A percentile compares a stretch with the other conserved stretches of the same genome.
Conservation (phyloP, 2,329 filamentous ascomycete species). For the Aspergillus novoparasiticus region DNA sequence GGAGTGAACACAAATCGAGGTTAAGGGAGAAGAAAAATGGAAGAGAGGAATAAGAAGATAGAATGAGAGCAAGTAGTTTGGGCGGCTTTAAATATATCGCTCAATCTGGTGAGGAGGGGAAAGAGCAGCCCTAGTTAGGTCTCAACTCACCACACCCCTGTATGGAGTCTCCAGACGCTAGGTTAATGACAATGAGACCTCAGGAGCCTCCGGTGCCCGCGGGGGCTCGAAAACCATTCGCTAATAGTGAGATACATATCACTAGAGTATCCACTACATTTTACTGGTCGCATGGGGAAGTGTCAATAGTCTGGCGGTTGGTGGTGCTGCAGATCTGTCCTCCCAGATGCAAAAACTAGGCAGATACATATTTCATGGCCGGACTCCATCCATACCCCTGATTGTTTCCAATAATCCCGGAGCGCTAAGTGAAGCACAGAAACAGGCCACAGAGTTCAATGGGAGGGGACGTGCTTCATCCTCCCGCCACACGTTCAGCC, state of each 20-base stretch:
- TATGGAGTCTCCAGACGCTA: slow-evolving; percentile 1
- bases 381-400: not conserved
- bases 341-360: slow-evolving; percentile 19
- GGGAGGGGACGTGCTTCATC: not conserved
- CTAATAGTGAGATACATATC: not conserved
- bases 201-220: not conserved
- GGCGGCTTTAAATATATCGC: slow-evolving; percentile 5
- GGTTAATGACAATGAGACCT: slow-evolving; percentile 3
- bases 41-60: not conserved
- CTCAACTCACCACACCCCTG: not conserved
- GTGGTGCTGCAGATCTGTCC: slow-evolving; percentile 18
- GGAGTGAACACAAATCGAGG: not conserved
- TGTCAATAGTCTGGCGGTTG: slow-evolving; percentile 18
- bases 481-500: not conserved
- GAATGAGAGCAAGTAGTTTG: not conserved
- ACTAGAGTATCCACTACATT: slow-evolving; percentile 8
- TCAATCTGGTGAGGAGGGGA: not conserved
- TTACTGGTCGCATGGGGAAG: slow-evolving; percentile 13
- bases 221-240: slow-evolving; percentile 3
- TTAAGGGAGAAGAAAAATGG: not conserved
- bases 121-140: not conserved
- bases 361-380: slow-evolving; percentile 19
- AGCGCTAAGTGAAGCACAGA: slow-evolving; percentile 1
- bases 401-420: not conserved
- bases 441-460: not conserved